Evolutionary conservation across 495 filamentous ascomycete species (phyloP).

Genomic region (Penicillium turbatum): DNA sequence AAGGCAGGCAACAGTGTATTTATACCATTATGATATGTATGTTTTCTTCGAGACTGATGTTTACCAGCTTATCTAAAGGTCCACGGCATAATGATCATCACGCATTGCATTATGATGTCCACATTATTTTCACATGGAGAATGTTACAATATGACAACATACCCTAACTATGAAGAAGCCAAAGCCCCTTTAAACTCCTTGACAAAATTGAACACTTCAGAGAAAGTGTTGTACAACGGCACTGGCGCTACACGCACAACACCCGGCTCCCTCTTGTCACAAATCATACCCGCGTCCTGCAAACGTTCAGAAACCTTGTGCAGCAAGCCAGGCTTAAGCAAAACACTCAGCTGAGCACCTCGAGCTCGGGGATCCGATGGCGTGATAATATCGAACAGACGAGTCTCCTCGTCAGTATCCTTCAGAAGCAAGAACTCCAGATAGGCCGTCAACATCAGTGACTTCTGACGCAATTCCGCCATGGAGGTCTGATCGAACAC

Average conservation of each 20-base stretch:
- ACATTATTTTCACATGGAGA: too few species aligned
- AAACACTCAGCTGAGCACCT: conserved; percentile 84
- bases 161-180: conserved; percentile 1
- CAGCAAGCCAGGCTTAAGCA: conserved; percentile 64
- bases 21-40: background rate
- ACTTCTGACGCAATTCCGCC: conserved; percentile 65
- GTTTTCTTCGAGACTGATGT: background rate
- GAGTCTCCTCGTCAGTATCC: conserved; percentile 37
- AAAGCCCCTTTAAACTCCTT: conserved; percentile 41
- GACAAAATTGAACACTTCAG: conserved; percentile 74
- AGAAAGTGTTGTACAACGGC: conserved; percentile 83
- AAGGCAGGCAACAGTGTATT: background rate
- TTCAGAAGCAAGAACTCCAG: conserved; percentile 64
- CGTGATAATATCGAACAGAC: conserved; percentile 64
- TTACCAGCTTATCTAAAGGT: background rate
- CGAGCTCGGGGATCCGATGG: conserved; percentile 63
- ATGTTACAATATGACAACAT: background rate
- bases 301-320: conserved; percentile 64
- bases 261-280: conserved; percentile 88
- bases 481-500: conserved; percentile 75
- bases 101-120: conserved; percentile 1
- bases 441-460: conserved; percentile 70
- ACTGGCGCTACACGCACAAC: conserved; percentile 92
- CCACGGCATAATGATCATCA: background rate
- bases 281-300: conserved; percentile 66